phyloP scores from a whole-genome alignment of 75 land plant genomes.

The Ceratopteris richardii region DNA sequence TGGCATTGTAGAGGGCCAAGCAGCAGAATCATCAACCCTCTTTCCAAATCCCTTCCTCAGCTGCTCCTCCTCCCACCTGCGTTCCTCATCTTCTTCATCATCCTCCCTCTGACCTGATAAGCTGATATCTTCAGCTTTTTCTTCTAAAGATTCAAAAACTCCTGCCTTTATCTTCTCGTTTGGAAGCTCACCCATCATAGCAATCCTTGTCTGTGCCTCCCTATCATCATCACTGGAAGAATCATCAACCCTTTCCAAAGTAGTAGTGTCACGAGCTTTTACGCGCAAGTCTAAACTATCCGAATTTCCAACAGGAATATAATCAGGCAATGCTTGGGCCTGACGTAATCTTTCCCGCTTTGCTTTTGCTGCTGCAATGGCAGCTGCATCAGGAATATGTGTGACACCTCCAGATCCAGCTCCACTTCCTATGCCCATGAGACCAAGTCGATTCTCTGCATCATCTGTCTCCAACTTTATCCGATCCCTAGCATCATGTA shows the following conservation, averaged over 20 bases:
- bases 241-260: conserved; percentile 13
- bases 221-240: conserved; percentile 79
- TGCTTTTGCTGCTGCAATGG: conserved; percentile 71
- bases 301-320: conserved; percentile 51
- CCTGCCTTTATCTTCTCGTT: conserved; percentile 31
- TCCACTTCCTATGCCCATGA: conserved; percentile 31
- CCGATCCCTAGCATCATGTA: not conserved
- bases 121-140: not conserved
- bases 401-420: conserved; percentile 28
- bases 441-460: conserved; percentile 32
- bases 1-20: conserved; percentile 7
- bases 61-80: conserved; percentile 95
- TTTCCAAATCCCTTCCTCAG: conserved; percentile 85
- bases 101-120: conserved; percentile 18
- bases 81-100: conserved; percentile 85
- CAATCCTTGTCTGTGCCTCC: conserved; percentile 59
- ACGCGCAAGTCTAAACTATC: conserved; percentile 23
- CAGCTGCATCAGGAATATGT: conserved; percentile 74
- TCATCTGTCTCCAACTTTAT: conserved; percentile 12
- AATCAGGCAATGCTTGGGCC: conserved; percentile 64
- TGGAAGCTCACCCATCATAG: conserved; percentile 58
- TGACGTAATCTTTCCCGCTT: conserved; percentile 64
- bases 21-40: conserved; percentile 58
- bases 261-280: conserved; percentile 25
- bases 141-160: conserved; percentile 48